Evolutionary conservation across 2,329 filamentous ascomycete species (phyloP).

Genomic region (Cucurbitaria berberidis): DNA sequence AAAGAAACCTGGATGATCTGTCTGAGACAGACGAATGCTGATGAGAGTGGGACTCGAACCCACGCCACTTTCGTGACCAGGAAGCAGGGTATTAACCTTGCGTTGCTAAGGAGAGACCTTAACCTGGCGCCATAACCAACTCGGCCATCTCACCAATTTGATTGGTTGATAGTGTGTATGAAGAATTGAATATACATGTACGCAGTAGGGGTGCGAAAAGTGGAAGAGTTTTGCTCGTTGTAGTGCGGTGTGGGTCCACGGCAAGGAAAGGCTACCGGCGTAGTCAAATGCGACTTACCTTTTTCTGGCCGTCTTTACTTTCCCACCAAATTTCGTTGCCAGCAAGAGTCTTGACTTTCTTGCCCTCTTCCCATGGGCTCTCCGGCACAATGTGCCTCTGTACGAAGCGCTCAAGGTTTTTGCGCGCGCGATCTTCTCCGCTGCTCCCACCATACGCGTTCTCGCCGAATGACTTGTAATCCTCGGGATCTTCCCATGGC

Average conservation of each 20-base stretch:
- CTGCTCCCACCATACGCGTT: constrained; percentile 76
- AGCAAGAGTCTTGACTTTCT: constrained; percentile 70
- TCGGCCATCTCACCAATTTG: constrained; percentile 20
- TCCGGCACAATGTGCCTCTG: constrained; percentile 80
- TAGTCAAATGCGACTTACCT: constrained; percentile 57
- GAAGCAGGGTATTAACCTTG: constrained; percentile 24
- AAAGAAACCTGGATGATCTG: constrained; percentile 32
- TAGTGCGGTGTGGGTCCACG: constrained; percentile 7
- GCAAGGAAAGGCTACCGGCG: constrained; percentile 4
- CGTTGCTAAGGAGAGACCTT: constrained; percentile 31
- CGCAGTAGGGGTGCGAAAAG: not conserved
- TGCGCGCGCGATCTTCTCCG: constrained; percentile 76
- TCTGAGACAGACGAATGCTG: constrained; percentile 40
- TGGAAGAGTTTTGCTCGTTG: constrained; percentile 3
- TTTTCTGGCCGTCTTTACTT: constrained; percentile 68
- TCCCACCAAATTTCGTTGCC: constrained; percentile 85
- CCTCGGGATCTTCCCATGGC: constrained; percentile 79
- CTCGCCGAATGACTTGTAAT: constrained; percentile 71
- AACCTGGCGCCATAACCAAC: constrained; percentile 46
- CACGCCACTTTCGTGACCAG: constrained; percentile 51
- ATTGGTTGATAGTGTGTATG: constrained; percentile 10
- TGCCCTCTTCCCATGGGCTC: constrained; percentile 75
- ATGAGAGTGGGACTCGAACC: constrained; percentile 51
- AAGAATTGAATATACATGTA: constrained; percentile 3
- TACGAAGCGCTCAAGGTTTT: constrained; percentile 80